phyloP scores from a whole-genome alignment of 2,329 filamentous ascomycete genomes.

The Beauveria rudraprayagi region DNA sequence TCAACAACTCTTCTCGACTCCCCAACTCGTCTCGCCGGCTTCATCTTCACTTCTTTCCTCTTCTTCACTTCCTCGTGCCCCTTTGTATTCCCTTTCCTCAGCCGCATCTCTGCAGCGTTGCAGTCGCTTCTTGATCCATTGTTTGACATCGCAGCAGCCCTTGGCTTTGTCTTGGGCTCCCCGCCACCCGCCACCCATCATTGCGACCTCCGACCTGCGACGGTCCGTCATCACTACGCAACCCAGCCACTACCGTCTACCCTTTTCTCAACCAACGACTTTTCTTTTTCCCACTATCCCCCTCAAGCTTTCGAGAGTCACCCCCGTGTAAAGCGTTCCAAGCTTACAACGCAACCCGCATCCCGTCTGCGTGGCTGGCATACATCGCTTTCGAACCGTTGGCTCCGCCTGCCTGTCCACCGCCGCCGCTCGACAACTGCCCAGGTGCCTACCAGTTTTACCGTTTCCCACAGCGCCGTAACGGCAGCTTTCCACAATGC shows the following conservation, averaged over 20 bases:
- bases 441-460: not conserved
- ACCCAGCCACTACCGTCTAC: not conserved
- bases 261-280: not conserved
- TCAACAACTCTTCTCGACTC: constrained; percentile 3
- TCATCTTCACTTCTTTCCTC: not conserved
- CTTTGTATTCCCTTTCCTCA: not conserved
- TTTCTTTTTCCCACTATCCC: not conserved
- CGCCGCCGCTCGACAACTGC: not conserved
- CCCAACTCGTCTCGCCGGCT: not conserved
- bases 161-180: not conserved
- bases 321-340: not conserved
- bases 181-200: not conserved
- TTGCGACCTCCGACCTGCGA: not conserved
- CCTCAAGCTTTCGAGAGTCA: not conserved
- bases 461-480: not conserved
- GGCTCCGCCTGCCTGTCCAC: not conserved
- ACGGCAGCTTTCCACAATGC: constrained; percentile 51
- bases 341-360: not conserved
- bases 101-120: not conserved
- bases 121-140: not conserved
- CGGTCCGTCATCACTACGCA: constrained; percentile 4
- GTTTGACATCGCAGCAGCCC: not conserved
- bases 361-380: not conserved
- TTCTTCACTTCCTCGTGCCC: not conserved
- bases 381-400: not conserved